Base-by-base conservation (phyloP, 2,329 filamentous ascomycete genomes). In the Sporothrix protearum region DNA sequence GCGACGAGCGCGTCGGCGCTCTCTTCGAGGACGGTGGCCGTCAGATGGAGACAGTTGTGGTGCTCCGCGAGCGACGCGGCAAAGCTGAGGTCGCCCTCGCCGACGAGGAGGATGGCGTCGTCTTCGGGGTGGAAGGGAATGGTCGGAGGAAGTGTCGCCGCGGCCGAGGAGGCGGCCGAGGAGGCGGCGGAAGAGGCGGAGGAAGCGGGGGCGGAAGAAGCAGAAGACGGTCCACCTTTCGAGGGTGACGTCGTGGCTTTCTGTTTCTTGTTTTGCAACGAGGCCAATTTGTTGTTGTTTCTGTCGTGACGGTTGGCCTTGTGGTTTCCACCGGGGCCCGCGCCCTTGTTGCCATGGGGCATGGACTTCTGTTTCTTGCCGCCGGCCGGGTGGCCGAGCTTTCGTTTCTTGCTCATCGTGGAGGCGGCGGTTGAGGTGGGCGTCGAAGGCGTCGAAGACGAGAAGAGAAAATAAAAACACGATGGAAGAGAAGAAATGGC, bases 81-180 rank as follows among this genome's bases (percentile, higher is more conserved):
- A 79, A 94, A 95, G 78, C 91, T 93, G 77, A 96, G 88, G 80
- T 96, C 92, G 75, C 89, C 92, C 78, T 96, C 92, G 76, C 92
- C 92, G 68, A 95, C 82, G 2, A 95, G 86, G 7, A 96, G 87
- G 74, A 95, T 93, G 76, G 86, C 82, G 75, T 94, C 88, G 76
- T 86, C 88, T 47, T 86, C 88, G 51, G 86, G 82, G 30, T 84
- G 80, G 80, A 95, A 94, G 19, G 92, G 92, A 28, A 94, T 89
- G 3, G 83, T 86, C 30, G 85, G 88, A 64, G 59, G 59, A 8
- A 64, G 59, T 74, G 88, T 74, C 80, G 80, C 77, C 76, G 14
- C 42, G 14, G 42, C 16, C 2, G 42, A 16, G 42, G 69, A 80
- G 73, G 22, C 71, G 72, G 47, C 67, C 2, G 42, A 16, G 42